phyloP scores from a whole-genome alignment of 164 flowering plant species.

The Euptelea pleiosperma region DNA sequence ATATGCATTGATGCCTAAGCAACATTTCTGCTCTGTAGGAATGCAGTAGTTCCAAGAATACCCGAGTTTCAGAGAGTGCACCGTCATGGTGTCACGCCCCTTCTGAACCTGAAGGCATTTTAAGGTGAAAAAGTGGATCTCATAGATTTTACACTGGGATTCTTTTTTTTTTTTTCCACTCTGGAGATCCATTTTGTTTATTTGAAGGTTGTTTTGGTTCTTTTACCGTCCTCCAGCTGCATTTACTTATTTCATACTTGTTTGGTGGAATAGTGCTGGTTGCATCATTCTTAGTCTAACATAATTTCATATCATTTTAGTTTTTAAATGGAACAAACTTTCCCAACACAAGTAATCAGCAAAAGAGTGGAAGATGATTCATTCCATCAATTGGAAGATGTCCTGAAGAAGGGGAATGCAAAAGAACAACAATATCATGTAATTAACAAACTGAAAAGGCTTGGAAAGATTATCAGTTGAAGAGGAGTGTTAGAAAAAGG shows the following conservation, averaged over 20 bases:
- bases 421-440: too few species aligned
- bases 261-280: background rate
- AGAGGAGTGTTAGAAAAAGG: too few species aligned
- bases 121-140: constrained; percentile 41
- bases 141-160: background rate
- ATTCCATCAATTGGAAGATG: too few species aligned
- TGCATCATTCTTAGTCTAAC: background rate
- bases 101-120: constrained; percentile 80
- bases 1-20: constrained; percentile 7
- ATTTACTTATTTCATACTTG: background rate
- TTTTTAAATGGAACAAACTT: background rate
- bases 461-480: too few species aligned
- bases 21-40: constrained; percentile 33
- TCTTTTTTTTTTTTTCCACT: background rate
- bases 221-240: background rate
- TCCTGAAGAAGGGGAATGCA: too few species aligned
- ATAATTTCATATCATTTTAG: background rate
- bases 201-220: background rate
- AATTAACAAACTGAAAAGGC: too few species aligned
- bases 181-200: background rate
- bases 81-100: constrained; percentile 79
- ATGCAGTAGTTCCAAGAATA: constrained; percentile 39
- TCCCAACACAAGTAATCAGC: too few species aligned
- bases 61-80: constrained; percentile 31
- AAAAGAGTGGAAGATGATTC: too few species aligned